These are phyloP conservation scores for Zygosaccharomyces pseudorouxii DNA, from an alignment of 805 yeast genomes.

Conservation along the genomic window DNA sequence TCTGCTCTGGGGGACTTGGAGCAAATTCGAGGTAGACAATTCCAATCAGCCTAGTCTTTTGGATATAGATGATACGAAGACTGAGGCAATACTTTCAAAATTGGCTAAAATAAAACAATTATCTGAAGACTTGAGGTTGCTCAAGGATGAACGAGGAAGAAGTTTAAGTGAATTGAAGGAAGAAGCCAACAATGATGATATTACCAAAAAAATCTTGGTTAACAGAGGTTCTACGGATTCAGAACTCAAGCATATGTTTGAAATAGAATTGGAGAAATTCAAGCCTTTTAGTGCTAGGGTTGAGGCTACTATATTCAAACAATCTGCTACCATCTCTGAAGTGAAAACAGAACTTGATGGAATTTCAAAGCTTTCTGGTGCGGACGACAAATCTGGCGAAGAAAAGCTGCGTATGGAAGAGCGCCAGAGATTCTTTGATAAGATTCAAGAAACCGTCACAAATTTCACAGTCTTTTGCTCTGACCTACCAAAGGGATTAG, in stretches of 20 bases:
- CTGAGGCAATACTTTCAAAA: slow-evolving; percentile 33
- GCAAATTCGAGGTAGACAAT: slow-evolving; percentile 17
- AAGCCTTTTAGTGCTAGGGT: slow-evolving; percentile 61
- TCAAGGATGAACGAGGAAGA: slow-evolving; percentile 59
- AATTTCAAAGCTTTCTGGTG: slow-evolving; percentile 41
- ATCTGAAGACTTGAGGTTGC: slow-evolving; percentile 54
- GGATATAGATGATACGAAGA: slow-evolving; percentile 58
- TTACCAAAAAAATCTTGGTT: slow-evolving; percentile 65
- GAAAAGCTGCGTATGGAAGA: slow-evolving; percentile 34
- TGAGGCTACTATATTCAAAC: slow-evolving; percentile 63
- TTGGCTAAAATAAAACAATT: slow-evolving; percentile 52
- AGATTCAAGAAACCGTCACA: slow-evolving; percentile 46
- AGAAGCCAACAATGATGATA: slow-evolving; percentile 75
- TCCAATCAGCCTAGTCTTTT: slow-evolving; percentile 43
- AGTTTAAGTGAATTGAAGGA: slow-evolving; percentile 62
- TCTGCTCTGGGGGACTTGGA: slow-evolving; percentile 39
- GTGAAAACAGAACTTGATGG: slow-evolving; percentile 45
- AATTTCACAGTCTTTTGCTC: slow-evolving; percentile 53
- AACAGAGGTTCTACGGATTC: slow-evolving; percentile 55
- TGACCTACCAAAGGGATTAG: slow-evolving; percentile 58
- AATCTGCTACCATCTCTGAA: slow-evolving; percentile 47
- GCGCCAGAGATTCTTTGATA: slow-evolving; percentile 37
- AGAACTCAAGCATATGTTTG: slow-evolving; percentile 58
- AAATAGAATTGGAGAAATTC: slow-evolving; percentile 72
- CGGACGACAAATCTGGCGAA: slow-evolving; percentile 40